These are phyloP conservation scores for Fusarium scirpi DNA, from an alignment of 2,329 filamentous ascomycete species.

Conservation along the genomic window DNA sequence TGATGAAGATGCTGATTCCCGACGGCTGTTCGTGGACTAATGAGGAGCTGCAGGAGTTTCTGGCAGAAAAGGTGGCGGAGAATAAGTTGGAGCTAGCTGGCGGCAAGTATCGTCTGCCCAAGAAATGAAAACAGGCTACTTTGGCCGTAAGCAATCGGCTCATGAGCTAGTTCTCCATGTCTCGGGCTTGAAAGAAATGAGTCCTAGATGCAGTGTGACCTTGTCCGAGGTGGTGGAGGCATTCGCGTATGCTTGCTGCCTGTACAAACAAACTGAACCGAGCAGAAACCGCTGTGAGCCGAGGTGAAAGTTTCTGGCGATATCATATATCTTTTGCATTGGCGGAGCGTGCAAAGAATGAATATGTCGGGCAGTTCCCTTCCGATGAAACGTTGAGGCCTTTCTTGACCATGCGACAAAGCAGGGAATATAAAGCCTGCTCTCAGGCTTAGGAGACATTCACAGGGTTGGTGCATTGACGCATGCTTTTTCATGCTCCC, in stretches of 20 bases:
- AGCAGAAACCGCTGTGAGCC: conserved; percentile 10
- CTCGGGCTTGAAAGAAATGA: conserved; percentile 21
- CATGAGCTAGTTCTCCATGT: conserved; percentile 8
- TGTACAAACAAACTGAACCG: conserved; percentile 18
- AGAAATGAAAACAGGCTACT: conserved; percentile 58
- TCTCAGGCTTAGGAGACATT: neutral
- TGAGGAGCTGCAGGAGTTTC: conserved; percentile 85
- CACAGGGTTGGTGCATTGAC: conserved; percentile 1
- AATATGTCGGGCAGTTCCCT: conserved; percentile 4
- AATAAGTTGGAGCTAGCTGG: conserved; percentile 76
- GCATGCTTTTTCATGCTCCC: conserved; percentile 23
- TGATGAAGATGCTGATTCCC: conserved; percentile 91
- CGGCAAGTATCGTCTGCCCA: conserved; percentile 76
- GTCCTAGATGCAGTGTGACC: conserved; percentile 33
- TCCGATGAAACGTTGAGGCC: conserved; percentile 1
- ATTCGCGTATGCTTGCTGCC: conserved; percentile 14
- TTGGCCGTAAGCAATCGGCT: conserved; percentile 3
- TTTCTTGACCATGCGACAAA: neutral
- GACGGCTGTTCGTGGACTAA: conserved; percentile 91
- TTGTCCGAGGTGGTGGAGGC: conserved; percentile 18
- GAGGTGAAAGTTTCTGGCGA: neutral
- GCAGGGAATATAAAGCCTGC: neutral
- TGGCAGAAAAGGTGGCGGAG: conserved; percentile 80
- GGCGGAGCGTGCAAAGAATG: neutral
- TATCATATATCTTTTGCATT: conserved; percentile 8